phyloP scores from a whole-genome alignment of 352 stramenopile species.

The Phytophthora parvispora region DNA sequence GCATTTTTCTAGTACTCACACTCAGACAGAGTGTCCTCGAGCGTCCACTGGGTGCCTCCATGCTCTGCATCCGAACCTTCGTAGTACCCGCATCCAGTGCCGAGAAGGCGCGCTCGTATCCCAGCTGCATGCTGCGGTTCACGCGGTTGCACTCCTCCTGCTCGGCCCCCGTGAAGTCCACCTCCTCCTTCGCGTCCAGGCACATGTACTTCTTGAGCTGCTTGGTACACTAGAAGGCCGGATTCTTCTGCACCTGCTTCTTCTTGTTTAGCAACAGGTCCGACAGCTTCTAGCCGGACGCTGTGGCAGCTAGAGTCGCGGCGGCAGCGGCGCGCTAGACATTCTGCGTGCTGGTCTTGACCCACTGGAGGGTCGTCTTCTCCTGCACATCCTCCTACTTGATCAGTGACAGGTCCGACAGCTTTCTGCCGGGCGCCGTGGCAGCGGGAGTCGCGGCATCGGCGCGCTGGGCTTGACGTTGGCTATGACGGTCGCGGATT shows the following conservation, averaged over 20 bases:
- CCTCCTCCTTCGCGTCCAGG: conserved; percentile 55
- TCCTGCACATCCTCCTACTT: background rate
- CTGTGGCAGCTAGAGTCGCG: conserved; percentile 10
- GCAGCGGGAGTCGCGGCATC: background rate
- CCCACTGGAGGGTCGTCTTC: too few relatives aligned
- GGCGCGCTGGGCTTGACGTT: background rate
- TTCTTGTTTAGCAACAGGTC: conserved; percentile 75
- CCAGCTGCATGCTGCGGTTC: too few relatives aligned
- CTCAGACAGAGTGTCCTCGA: too few relatives aligned
- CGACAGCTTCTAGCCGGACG: conserved; percentile 64
- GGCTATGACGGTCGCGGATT: too few relatives aligned
- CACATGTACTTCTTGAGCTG: conserved; percentile 91
- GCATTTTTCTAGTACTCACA: too few relatives aligned
- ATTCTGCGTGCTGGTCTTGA: conserved; percentile 65
- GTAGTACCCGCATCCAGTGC: too few relatives aligned
- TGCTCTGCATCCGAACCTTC: too few relatives aligned
- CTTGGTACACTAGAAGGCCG: conserved; percentile 83
- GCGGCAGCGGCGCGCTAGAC: conserved; percentile 34
- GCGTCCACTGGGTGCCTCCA: too few relatives aligned
- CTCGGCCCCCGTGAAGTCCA: conserved; percentile 76
- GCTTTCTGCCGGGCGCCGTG: background rate
- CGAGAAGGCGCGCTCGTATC: too few relatives aligned
- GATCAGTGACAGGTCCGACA: background rate
- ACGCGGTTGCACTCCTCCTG: conserved; percentile 50
- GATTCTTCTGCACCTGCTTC: conserved; percentile 48